A percentile compares a stretch with the other conserved stretches of the same genome.
phyloP scores from a whole-genome alignment of 2,329 filamentous ascomycete species.

The Microdochium nivale region DNA sequence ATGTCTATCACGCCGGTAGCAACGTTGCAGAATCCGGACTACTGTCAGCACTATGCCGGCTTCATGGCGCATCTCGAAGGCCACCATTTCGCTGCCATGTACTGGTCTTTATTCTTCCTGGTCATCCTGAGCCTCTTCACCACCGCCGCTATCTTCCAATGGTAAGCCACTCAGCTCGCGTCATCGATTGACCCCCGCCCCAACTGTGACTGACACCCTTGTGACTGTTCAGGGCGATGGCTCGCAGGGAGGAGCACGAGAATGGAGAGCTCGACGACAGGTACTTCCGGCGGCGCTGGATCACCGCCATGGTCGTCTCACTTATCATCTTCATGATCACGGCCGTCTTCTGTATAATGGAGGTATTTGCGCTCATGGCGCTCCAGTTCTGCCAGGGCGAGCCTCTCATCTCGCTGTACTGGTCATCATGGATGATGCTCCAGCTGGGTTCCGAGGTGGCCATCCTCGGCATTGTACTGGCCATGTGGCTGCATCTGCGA shows the following conservation, averaged over 20 bases:
- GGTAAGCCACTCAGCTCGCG: constrained; percentile 12
- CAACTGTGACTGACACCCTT: not conserved
- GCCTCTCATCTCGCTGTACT: constrained; percentile 50
- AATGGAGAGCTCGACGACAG: constrained; percentile 15
- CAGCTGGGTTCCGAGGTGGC: constrained; percentile 51
- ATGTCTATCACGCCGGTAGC: not conserved
- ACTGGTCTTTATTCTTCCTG: constrained; percentile 29
- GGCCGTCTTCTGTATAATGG: constrained; percentile 38
- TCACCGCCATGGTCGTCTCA: constrained; percentile 32
- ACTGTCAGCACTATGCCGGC: constrained; percentile 28
- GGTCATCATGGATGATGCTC: constrained; percentile 53
- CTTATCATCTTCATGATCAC: constrained; percentile 34
- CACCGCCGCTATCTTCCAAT: constrained; percentile 26
- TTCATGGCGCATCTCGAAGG: constrained; percentile 26
- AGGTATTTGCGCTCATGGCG: constrained; percentile 43
- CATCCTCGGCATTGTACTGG: constrained; percentile 46
- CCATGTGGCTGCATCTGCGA: constrained; percentile 39
- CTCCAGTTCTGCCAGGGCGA: constrained; percentile 53
- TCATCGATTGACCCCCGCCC: not conserved
- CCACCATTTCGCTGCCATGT: constrained; percentile 26
- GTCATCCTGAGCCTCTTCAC: constrained; percentile 28
- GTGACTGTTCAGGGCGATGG: constrained; percentile 20
- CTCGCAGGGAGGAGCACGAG: constrained; percentile 19
- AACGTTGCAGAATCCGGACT: not conserved
- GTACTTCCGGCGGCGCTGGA: constrained; percentile 27